Base-by-base conservation (phyloP, 2,329 filamentous ascomycete species). In the Alternaria gansuensis region DNA sequence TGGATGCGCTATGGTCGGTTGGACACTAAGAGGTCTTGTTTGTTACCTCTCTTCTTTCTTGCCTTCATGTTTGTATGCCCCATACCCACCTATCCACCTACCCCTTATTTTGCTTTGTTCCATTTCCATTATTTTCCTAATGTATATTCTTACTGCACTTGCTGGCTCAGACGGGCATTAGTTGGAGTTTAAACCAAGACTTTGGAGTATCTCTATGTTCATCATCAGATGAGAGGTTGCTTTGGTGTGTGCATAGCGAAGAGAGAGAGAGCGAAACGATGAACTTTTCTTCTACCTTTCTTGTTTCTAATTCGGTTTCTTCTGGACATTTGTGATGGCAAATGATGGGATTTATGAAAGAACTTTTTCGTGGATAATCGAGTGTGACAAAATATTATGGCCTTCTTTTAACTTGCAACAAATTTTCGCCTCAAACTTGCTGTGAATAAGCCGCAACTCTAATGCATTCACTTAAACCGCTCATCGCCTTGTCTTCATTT, bases 101-200 rank as follows among this genome's bases (percentile, higher is more conserved):
- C 24, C 41, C 33, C 28, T 46, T 24, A 45, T n/a, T 29, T 44
- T 26, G 39, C 28, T 6, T 55, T 43, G 34, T 14, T 45, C 26
- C 37, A 54, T 8, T 48, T 29, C 36, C 10, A 33, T 34, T 50
- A 44, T 40, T 55, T 58, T 33, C 50, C n/a, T 61, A 62, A 62
- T 62, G 59, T 62, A 56, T 62, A 59, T 54, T 62, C 24, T 28
- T 36, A 52, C 28, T 53, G 52, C 45, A 56, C 46, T 59, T 39
- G 46, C 24, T 24, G 46, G 52, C 36, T 54, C 44, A 28, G 39
- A 33, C 21, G 43, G 17, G 36, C n/a, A 8, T 40, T 29, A 40
- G 49, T 28, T 41, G 26, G 48, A 34, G 46, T 13, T 34, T 21
- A 13, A 48, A 48, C 44, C 31, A 24, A 24, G 23, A 23, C 3